Evolutionary conservation across 2,329 filamentous ascomycete genomes (phyloP).

Genomic region (Sarocladium kiliense): DNA sequence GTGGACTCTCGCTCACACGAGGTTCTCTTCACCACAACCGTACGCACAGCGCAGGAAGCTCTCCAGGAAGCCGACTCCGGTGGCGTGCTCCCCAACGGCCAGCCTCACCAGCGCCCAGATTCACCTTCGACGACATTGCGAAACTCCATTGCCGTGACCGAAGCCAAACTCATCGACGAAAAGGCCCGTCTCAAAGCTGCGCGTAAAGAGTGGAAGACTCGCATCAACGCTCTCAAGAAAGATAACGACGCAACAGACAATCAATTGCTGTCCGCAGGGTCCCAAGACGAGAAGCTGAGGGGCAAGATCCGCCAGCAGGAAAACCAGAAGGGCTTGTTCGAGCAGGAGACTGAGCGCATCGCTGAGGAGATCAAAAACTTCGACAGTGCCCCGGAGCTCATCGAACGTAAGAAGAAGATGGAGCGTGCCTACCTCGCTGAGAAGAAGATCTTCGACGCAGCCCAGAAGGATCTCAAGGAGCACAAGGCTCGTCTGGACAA

Average conservation of each 20-base stretch:
- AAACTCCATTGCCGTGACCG: constrained; percentile 68
- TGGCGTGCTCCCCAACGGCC: constrained; percentile 33
- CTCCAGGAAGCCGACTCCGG: constrained; percentile 26
- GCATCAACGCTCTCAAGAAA: constrained; percentile 61
- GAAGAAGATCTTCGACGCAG: constrained; percentile 55
- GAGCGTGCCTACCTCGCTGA: constrained; percentile 50
- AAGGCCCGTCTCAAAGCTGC: constrained; percentile 63
- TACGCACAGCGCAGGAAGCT: constrained; percentile 56
- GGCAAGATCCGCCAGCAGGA: constrained; percentile 72
- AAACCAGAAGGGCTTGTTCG: constrained; percentile 64
- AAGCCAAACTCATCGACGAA: constrained; percentile 65
- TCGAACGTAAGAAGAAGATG: constrained; percentile 49
- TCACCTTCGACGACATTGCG: constrained; percentile 73
- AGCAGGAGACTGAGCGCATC: constrained; percentile 50
- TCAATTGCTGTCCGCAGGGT: constrained; percentile 63
- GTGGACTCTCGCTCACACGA: constrained; percentile 61
- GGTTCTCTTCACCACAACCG: constrained; percentile 65
- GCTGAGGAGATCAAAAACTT: constrained; percentile 56
- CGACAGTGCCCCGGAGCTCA: constrained; percentile 59
- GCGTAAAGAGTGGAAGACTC: constrained; percentile 70
- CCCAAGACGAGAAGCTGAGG: constrained; percentile 69
- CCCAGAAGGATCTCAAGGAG: constrained; percentile 47
- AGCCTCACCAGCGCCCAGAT: constrained; percentile 63
- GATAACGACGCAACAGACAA: constrained; percentile 67
- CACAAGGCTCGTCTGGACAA: constrained; percentile 58